phyloP scores from a whole-genome alignment of 768 basidiomycete species.

The Mycena chlorophos region DNA sequence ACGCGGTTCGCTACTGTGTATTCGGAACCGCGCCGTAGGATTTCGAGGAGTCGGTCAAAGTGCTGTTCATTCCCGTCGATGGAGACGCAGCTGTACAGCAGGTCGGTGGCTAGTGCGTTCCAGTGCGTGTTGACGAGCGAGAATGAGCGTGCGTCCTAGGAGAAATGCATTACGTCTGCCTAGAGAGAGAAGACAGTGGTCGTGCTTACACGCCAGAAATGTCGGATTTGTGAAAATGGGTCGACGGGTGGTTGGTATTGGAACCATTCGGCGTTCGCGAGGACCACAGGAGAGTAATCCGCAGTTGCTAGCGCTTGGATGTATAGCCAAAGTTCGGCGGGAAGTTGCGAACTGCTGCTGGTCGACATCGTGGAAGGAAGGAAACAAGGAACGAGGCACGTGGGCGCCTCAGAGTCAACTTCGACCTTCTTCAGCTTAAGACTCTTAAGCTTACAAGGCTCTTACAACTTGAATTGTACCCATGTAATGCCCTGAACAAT shows the following conservation, averaged over 20 bases:
- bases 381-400: too few species aligned
- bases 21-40: background rate
- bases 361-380: too few species aligned
- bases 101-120: background rate
- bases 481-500: too few species aligned
- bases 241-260: background rate
- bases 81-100: background rate
- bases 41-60: background rate
- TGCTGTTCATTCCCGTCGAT: background rate
- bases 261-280: background rate
- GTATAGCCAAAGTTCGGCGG: background rate
- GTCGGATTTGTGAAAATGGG: background rate
- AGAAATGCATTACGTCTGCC: too few species aligned
- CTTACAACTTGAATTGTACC: too few species aligned
- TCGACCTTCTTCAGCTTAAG: too few species aligned
- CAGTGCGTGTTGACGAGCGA: background rate
- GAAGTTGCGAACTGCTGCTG: too few species aligned
- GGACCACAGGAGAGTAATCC: background rate
- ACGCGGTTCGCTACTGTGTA: constrained; percentile 3
- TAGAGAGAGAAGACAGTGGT: too few species aligned
- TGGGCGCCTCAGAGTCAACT: too few species aligned
- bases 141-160: background rate
- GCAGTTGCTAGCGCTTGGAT: background rate
- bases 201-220: background rate
- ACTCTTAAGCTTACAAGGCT: too few species aligned